A percentile compares a stretch with the other conserved stretches of the same genome.
Evolutionary conservation across 2,329 filamentous ascomycete species (phyloP).

Genomic region (Cytospora schulzeri): DNA sequence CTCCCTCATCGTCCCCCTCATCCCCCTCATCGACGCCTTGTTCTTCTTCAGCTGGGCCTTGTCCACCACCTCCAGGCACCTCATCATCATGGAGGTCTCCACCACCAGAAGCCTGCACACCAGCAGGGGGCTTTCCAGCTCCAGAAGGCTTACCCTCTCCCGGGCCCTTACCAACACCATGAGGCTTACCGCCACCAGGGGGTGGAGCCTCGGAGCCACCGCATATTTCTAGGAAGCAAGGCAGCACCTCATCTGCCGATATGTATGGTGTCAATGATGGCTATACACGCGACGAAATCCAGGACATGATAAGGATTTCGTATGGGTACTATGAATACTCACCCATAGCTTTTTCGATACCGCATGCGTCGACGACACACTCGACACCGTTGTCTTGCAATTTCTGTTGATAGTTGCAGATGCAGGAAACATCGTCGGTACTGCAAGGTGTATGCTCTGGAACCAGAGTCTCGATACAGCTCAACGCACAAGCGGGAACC

Average conservation of each 20-base stretch:
- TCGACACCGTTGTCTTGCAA: background rate
- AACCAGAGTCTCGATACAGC: background rate
- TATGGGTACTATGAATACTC: background rate
- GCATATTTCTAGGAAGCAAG: background rate
- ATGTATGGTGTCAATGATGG: background rate
- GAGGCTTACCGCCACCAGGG: too few relatives aligned
- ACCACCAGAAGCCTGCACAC: background rate
- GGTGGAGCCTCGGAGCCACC: background rate
- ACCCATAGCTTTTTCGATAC: background rate
- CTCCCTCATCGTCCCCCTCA: too few relatives aligned
- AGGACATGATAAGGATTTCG: background rate
- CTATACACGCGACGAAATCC: background rate
- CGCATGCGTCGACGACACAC: background rate
- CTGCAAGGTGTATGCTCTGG: background rate
- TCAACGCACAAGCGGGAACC: background rate
- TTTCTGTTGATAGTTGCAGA: background rate
- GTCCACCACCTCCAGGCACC: background rate
- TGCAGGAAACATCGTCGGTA: background rate
- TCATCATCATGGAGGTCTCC: background rate
- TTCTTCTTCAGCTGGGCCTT: background rate
- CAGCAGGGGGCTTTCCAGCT: background rate
- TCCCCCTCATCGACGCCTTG: too few relatives aligned
- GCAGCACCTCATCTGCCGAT: background rate
- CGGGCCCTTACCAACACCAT: too few relatives aligned
- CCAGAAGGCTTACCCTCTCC: background rate